Evolutionary conservation across 2,329 filamentous ascomycete genomes (phyloP).

Genomic region (Cytospora leucostoma): DNA sequence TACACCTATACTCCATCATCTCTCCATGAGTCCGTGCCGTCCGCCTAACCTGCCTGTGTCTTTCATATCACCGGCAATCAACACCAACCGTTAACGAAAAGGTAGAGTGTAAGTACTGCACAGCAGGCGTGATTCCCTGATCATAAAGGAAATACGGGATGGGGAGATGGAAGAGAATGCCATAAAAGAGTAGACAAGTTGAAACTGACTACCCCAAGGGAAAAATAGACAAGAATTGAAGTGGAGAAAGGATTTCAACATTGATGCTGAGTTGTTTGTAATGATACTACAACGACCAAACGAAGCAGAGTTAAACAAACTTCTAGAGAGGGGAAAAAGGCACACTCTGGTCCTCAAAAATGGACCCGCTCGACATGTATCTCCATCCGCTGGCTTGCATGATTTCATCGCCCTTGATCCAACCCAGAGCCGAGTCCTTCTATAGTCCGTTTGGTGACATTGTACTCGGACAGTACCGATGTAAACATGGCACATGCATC

Average conservation of each 20-base stretch:
- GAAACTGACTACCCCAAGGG: background rate
- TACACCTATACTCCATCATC: background rate
- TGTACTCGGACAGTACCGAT: background rate
- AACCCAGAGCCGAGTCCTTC: slow-evolving; percentile 1
- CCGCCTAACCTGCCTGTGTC: background rate
- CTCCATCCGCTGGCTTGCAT: background rate
- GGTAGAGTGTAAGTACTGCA: background rate
- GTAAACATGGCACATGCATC: background rate
- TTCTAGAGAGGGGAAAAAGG: background rate
- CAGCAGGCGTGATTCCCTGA: background rate
- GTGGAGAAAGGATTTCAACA: background rate
- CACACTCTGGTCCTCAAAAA: background rate
- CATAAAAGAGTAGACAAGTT: background rate
- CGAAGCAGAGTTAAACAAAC: background rate
- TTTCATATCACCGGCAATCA: background rate
- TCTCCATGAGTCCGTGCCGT: background rate
- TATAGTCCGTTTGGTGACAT: background rate
- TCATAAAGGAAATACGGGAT: background rate
- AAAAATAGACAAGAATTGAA: background rate
- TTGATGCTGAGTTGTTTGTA: background rate
- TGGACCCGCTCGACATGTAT: background rate
- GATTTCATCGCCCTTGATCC: background rate
- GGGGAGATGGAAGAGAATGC: background rate
- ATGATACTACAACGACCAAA: background rate
- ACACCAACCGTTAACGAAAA: background rate